A percentile compares a stretch with the other conserved stretches of the same genome.
Conservation (phyloP, 257 asterid genomes). For the Przewalskia tangutica region DNA sequence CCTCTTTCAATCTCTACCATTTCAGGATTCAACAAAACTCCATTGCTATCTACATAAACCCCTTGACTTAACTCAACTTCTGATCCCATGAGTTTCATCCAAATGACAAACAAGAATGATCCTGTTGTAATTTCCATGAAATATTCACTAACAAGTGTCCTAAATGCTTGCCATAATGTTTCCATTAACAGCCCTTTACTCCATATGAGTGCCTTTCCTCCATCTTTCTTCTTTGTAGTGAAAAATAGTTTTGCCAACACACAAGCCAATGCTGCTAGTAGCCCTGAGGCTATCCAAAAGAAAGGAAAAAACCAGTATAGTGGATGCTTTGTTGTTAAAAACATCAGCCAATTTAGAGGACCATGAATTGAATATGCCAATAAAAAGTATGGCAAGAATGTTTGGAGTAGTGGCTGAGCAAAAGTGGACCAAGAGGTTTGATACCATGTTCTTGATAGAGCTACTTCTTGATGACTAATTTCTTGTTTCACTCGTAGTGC, state of each 20-base stretch:
- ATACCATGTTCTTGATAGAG: slow-evolving; percentile 47
- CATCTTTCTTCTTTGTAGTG: slow-evolving; percentile 63
- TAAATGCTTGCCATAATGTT: slow-evolving; percentile 80
- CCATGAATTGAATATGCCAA: slow-evolving; percentile 32
- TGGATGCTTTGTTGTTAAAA: slow-evolving; percentile 21
- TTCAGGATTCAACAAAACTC: slow-evolving; percentile 71
- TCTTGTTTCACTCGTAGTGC: slow-evolving; percentile 16
- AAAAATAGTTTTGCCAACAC: slow-evolving; percentile 48
- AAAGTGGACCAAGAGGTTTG: slow-evolving; percentile 57
- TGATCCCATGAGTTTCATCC: slow-evolving; percentile 86
- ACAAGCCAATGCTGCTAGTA: slow-evolving; percentile 34
- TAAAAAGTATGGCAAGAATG: slow-evolving; percentile 54
- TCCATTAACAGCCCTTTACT: slow-evolving; percentile 49
- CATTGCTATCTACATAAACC: slow-evolving; percentile 73
- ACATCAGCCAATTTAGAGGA: slow-evolving; percentile 34
- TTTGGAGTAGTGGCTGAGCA: slow-evolving; percentile 62
- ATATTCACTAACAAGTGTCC: slow-evolving; percentile 56
- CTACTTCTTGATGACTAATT: slow-evolving; percentile 17
- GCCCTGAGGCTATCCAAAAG: slow-evolving; percentile 69
- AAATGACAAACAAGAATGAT: slow-evolving; percentile 40
- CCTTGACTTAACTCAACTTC: slow-evolving; percentile 43
- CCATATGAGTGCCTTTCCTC: slow-evolving; percentile 54
- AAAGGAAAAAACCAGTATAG: slow-evolving; percentile 49
- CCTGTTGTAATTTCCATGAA: slow-evolving; percentile 65
- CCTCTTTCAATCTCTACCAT: slow-evolving; percentile 71